Evolutionary conservation across 495 filamentous ascomycete genomes (phyloP).

Genomic region (Echria macrotheca): DNA sequence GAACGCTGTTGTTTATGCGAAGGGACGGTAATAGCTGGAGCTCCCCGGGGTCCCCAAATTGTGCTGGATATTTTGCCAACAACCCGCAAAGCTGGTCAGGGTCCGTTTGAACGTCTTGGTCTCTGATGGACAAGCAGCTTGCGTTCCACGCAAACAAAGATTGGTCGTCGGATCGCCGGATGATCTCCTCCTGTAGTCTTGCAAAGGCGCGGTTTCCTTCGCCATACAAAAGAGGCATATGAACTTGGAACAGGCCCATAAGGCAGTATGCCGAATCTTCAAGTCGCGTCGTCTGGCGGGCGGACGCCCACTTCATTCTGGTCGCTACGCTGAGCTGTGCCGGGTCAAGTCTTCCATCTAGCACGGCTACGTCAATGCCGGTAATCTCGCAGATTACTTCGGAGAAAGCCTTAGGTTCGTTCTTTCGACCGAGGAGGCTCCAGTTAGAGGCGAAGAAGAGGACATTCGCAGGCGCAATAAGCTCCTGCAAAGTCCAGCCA

Average conservation of each 20-base stretch:
- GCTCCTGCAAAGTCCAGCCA: constrained; percentile 4
- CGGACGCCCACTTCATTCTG: constrained; percentile 2
- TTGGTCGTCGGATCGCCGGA: constrained; percentile 2
- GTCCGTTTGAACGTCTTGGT: neutral
- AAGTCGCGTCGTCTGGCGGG: constrained; percentile 1
- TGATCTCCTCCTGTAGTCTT: constrained; percentile 2
- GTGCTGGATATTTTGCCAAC: neutral
- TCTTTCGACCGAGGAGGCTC: neutral
- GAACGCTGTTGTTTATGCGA: neutral
- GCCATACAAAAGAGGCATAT: constrained; percentile 4
- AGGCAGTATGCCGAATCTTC: constrained; percentile 3
- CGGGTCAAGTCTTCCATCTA: constrained; percentile 5
- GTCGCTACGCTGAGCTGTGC: constrained; percentile 1
- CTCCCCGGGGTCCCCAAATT: neutral
- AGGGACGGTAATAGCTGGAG: neutral
- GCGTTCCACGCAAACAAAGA: neutral
- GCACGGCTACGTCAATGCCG: neutral
- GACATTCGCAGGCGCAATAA: neutral
- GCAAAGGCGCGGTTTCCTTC: constrained; percentile 1
- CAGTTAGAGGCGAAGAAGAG: neutral
- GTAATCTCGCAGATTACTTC: constrained; percentile 1
- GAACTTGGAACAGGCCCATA: constrained; percentile 5
- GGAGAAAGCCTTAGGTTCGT: neutral
- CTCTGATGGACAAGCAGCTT: neutral
- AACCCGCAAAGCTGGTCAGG: constrained; percentile 3